Conservation (phyloP, 2,329 filamentous ascomycete genomes). For the Claviceps capensis region DNA sequence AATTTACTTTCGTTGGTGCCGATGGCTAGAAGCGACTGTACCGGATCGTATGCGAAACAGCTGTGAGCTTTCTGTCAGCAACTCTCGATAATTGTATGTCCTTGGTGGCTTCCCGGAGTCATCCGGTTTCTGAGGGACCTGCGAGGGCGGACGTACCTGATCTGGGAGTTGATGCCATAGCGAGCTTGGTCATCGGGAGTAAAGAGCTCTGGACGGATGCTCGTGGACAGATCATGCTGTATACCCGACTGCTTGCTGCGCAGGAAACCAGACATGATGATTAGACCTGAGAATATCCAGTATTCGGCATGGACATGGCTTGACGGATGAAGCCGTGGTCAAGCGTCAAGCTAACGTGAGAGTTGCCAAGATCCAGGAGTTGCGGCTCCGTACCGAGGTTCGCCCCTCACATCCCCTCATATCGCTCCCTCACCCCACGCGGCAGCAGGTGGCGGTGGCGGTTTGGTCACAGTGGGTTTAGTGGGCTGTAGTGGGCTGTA, state of each 20-base stretch:
- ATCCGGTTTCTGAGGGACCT: not conserved
- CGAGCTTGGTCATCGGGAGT: constrained; percentile 69
- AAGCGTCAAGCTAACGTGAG: too few species aligned
- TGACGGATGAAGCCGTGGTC: not conserved
- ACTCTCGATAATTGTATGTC: not conserved
- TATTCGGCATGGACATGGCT: not conserved
- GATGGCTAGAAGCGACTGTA: constrained; percentile 85
- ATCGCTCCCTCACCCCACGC: not conserved
- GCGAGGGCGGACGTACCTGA: constrained; percentile 31
- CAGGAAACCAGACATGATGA: constrained; percentile 69
- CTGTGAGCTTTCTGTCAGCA: constrained; percentile 22
- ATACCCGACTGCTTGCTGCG: constrained; percentile 89
- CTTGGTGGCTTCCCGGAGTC: not conserved
- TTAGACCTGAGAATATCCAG: not conserved
- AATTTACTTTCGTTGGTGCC: constrained; percentile 81
- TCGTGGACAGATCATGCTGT: constrained; percentile 76
- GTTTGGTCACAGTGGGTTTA: not conserved
- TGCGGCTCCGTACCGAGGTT: not conserved
- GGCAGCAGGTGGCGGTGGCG: not conserved
- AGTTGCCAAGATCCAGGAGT: too few species aligned
- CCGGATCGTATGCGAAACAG: constrained; percentile 78
- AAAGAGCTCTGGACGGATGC: constrained; percentile 66
- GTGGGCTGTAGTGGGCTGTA: not conserved
- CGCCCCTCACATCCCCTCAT: not conserved
- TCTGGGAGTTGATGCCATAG: constrained; percentile 69